These are phyloP conservation scores for Rhododendron molle DNA, from an alignment of 148 eudicot genomes.

Conservation along the genomic window DNA sequence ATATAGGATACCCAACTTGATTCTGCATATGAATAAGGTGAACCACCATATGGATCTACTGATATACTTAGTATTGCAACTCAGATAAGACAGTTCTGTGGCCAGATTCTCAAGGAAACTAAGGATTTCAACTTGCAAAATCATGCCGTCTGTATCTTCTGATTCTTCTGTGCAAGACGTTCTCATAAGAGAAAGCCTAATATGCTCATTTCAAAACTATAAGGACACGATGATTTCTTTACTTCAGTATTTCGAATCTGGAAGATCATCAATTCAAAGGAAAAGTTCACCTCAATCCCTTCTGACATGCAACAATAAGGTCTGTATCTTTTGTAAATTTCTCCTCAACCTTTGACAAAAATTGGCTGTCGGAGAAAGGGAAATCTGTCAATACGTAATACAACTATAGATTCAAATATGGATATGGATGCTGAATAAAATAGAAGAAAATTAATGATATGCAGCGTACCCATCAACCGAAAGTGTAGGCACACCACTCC, in stretches of 20 bases:
- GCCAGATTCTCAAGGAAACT: background rate
- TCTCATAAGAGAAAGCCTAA: background rate
- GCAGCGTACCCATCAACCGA: constrained; percentile 56
- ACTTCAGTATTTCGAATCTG: background rate
- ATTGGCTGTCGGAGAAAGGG: constrained; percentile 40
- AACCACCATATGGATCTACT: background rate
- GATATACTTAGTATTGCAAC: background rate
- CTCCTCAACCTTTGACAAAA: constrained; percentile 52
- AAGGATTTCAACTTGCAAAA: background rate
- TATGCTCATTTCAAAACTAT: background rate
- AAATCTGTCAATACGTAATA: constrained; percentile 5
- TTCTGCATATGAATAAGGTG: background rate
- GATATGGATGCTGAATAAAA: background rate
- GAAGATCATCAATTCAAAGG: constrained; percentile 6
- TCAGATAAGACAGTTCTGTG: background rate
- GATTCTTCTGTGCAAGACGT: background rate
- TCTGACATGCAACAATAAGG: constrained; percentile 94
- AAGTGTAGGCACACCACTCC: constrained; percentile 94
- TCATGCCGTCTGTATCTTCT: background rate
- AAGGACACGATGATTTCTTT: background rate
- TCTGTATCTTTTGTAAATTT: constrained; percentile 75
- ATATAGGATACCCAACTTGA: background rate
- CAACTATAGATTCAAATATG: background rate
- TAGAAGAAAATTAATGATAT: background rate
- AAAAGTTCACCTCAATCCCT: constrained; percentile 75